Evolutionary conservation across 441 rosid genomes (phyloP), one percentile per base, ranked within the genome.

Genomic region (Sinapis alba): DNA sequence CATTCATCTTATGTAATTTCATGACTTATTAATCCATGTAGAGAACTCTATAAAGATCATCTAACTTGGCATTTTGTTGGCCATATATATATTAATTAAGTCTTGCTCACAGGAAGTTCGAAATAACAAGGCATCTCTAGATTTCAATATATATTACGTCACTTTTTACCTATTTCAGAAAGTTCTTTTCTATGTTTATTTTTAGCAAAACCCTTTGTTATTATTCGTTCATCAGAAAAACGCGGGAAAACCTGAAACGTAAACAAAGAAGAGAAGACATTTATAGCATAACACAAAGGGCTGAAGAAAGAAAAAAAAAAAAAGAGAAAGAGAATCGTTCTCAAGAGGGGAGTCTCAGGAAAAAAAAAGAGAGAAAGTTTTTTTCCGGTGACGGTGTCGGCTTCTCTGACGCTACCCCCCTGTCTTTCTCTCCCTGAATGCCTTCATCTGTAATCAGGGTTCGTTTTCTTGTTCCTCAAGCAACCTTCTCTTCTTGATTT

Each of bases 391-490:
- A 82, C 87, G 58, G 83, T 83, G 76, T 84, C 86, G 84, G 76
- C 81, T 65, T 84, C 86, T 82, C 85, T 83, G 87, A 78, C 85
- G 85, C 91, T 87, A n/a, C 87, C 85, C 81, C 82, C 64, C 59
- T 72, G 72, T 71, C 66, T 68, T 38, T 85, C 86, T 83, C 82
- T 84, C 85, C 87, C 86, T 88, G 90, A 87, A 92, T 88, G 92
- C 91, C 80, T 90, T 83, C 70, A 77, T 79, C 87, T 70, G 87
- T 87, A 87, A 90, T 92, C 94, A 83, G 91, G 92, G 93, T 41
- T 41, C 47, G 47, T 41, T 41, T 12, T 41, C 47, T 19, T 57
- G 30, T 61, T 19, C 60, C 26, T 13, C 68, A 56, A 16, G 62
- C 36, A 62, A 23, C 11, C 58, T 11, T 15, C 13, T n/a, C n/a